phyloP scores from a whole-genome alignment of 2,329 filamentous ascomycete genomes.

The Cylindrodendrum hubeiense region DNA sequence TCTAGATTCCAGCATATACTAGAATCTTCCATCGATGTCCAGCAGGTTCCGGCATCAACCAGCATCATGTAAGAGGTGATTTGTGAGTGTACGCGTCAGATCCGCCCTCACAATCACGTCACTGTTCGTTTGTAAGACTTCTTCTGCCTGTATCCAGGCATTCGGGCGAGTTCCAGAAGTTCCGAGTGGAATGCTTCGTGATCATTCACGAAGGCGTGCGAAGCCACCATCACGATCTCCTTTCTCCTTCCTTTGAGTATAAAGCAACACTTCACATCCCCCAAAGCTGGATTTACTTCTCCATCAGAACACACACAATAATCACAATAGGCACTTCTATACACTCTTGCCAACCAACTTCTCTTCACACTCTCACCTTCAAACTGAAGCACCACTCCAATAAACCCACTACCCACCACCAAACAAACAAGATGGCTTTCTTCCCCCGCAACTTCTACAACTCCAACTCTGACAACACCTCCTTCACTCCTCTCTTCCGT shows the following conservation, averaged over 20 bases:
- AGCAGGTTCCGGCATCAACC: constrained; percentile 31
- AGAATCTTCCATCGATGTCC: constrained; percentile 37
- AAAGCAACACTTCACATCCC: constrained; percentile 42
- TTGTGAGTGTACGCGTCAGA: constrained; percentile 27
- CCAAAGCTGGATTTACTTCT: constrained; percentile 27
- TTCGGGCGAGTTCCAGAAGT: constrained; percentile 43
- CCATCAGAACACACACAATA: constrained; percentile 46
- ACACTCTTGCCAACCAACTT: constrained; percentile 40
- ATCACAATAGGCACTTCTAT: constrained; percentile 37
- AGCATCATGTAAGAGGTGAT: constrained; percentile 27
- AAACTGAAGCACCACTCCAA: constrained; percentile 42
- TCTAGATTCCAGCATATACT: neutral
- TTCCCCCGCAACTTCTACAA: constrained; percentile 67
- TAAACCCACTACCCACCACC: constrained; percentile 36
- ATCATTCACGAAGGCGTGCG: constrained; percentile 34
- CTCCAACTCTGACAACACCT: constrained; percentile 58
- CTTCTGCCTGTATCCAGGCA: constrained; percentile 18
- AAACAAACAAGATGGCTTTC: constrained; percentile 67
- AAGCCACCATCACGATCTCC: constrained; percentile 28
- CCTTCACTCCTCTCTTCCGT: constrained; percentile 72
- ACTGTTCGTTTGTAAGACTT: constrained; percentile 23
- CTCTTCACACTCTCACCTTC: constrained; percentile 40
- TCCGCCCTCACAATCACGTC: constrained; percentile 13
- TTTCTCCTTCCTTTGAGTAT: constrained; percentile 40
- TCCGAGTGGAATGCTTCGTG: constrained; percentile 30